Conservation (phyloP, 1,284 basidiomycete genomes). For the Entoloma clypeatum region DNA sequence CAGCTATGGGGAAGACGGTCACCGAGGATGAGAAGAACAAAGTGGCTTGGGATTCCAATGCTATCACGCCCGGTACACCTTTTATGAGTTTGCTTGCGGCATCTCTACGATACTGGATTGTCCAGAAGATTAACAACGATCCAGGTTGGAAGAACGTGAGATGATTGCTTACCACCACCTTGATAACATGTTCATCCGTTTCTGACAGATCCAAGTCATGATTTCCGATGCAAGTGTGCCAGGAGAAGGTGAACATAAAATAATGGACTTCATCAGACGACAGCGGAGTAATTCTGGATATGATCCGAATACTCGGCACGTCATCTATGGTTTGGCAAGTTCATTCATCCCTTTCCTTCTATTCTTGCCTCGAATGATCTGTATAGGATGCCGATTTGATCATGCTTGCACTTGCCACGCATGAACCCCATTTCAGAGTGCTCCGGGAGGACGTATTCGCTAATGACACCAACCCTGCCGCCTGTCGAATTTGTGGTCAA, state of each 20-base stretch:
- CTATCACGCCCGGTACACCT: conserved; percentile 97
- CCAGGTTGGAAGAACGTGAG: conserved; percentile 91
- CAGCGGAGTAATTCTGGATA: conserved; percentile 85
- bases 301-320: conserved; percentile 94
- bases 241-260: conserved; percentile 99
- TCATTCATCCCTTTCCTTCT: conserved; percentile 3
- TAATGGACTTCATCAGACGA: conserved; percentile 97
- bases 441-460: conserved; percentile 97
- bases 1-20: conserved; percentile 87
- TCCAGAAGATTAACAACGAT: conserved; percentile 91
- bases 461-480: conserved; percentile 70
- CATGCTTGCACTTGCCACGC: conserved; percentile 97
- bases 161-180: conserved; percentile 13
- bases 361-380: conserved; percentile 12
- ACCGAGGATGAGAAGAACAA: conserved; percentile 84
- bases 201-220: conserved; percentile 80
- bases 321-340: conserved; percentile 93
- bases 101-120: conserved; percentile 95
- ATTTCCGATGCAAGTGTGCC: conserved; percentile 97
- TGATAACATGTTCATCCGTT: conserved; percentile 10
- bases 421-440: conserved; percentile 97
- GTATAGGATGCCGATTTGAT: conserved; percentile 97
- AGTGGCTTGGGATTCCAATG: conserved; percentile 96
- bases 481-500: conserved; percentile 91
- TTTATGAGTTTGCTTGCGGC: conserved; percentile 94